Percentiles rank a stretch among this genome's conserved stretches.
Conservation (phyloP, 768 basidiomycete species). For the Suillus variegatus region DNA sequence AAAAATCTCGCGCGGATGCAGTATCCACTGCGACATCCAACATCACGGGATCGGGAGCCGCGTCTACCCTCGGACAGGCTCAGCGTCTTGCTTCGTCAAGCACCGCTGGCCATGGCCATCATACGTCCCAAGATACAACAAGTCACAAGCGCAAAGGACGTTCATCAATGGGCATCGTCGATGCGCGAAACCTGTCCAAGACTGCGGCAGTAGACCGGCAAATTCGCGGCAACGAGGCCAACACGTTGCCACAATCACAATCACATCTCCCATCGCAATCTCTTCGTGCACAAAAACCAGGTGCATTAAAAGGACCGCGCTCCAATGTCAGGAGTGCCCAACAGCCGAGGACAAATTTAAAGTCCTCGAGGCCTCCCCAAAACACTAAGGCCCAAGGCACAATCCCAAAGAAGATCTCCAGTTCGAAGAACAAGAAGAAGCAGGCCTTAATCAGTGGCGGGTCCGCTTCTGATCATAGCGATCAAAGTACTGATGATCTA, state of each 20-base stretch:
- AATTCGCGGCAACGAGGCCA: conserved; percentile 33
- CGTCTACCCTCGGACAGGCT: conserved; percentile 12
- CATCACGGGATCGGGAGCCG: conserved; percentile 32
- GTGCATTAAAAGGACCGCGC: conserved; percentile 27
- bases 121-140: conserved; percentile 14
- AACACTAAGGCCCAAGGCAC: conserved; percentile 43
- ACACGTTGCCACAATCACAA: conserved; percentile 38
- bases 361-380: conserved; percentile 34
- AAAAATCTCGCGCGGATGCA: conserved; percentile 28
- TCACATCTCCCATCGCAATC: conserved; percentile 32
- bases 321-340: conserved; percentile 19
- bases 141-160: conserved; percentile 55
- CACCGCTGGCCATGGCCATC: conserved; percentile 31
- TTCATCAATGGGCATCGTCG: conserved; percentile 49
- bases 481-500: conserved; percentile 32
- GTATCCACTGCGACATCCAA: conserved; percentile 39
- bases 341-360: conserved; percentile 29
- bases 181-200: conserved; percentile 30
- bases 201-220: conserved; percentile 21
- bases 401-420: conserved; percentile 27
- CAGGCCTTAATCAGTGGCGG: conserved; percentile 17
- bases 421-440: conserved; percentile 19
- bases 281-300: conserved; percentile 20
- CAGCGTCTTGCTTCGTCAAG: conserved; percentile 20
- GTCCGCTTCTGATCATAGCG: conserved; percentile 31